Evolutionary conservation across 768 basidiomycete species (phyloP).

Genomic region (Paxillus ammoniavirescens): DNA sequence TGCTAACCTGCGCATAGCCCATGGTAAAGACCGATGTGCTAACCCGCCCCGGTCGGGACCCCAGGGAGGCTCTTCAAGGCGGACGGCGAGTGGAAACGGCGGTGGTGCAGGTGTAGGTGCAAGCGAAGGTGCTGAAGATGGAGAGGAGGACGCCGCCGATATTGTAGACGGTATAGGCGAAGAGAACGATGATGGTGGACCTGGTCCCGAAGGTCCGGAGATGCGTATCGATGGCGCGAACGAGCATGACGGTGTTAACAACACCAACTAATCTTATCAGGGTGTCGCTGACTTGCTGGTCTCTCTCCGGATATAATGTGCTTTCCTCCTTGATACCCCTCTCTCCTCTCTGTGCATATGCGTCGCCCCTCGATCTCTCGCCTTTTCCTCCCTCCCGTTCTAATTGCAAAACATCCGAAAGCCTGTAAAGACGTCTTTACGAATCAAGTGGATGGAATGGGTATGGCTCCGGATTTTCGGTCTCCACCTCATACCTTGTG

Average conservation of each 20-base stretch:
- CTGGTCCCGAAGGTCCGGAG: slow-evolving; percentile 33
- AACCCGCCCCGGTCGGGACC: slow-evolving; percentile 86
- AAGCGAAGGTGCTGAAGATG: slow-evolving; percentile 16
- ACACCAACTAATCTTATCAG: slow-evolving; percentile 18
- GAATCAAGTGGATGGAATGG: slow-evolving; percentile 43
- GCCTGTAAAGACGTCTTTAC: slow-evolving; percentile 29
- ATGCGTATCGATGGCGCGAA: slow-evolving; percentile 43
- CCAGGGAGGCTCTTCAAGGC: slow-evolving; percentile 58
- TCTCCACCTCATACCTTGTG: slow-evolving; percentile 7
- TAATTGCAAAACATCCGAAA: slow-evolving; percentile 33
- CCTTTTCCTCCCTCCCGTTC: slow-evolving; percentile 14
- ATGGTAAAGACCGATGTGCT: slow-evolving; percentile 95
- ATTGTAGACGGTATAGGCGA: slow-evolving; percentile 23
- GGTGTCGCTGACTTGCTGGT: neutral
- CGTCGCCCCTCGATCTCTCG: slow-evolving; percentile 20
- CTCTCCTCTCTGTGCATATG: slow-evolving; percentile 25
- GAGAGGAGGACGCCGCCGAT: slow-evolving; percentile 23
- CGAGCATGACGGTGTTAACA: slow-evolving; percentile 25
- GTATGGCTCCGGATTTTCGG: slow-evolving; percentile 43
- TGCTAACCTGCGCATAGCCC: slow-evolving; percentile 82
- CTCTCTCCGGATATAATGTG: slow-evolving; percentile 27
- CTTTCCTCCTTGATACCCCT: slow-evolving; percentile 30
- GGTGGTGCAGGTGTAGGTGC: slow-evolving; percentile 11
- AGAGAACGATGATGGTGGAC: slow-evolving; percentile 22
- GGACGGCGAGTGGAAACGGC: slow-evolving; percentile 45